These are phyloP conservation scores for Astrephomene gubernaculifera DNA, from an alignment of 139 green algal genomes.

Conservation along the genomic window DNA sequence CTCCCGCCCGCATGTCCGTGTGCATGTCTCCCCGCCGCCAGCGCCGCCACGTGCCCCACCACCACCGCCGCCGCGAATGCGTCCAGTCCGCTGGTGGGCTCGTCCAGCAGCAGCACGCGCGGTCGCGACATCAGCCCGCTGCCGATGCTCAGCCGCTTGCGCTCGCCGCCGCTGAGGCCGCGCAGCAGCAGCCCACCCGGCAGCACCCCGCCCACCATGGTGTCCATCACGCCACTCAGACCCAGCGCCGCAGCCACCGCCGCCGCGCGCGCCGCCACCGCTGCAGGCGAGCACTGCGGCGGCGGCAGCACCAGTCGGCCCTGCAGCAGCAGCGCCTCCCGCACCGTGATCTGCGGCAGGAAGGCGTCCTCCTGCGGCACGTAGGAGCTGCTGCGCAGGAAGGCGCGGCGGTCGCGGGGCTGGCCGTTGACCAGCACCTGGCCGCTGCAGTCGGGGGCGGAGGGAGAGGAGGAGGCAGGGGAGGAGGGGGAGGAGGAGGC, in stretches of 20 bases:
- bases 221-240: slow-evolving; percentile 30
- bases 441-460: not conserved
- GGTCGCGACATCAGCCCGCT: slow-evolving; percentile 31
- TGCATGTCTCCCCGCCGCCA: slow-evolving; percentile 44
- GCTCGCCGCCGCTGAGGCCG: slow-evolving; percentile 70
- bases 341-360: slow-evolving; percentile 66
- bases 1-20: not conserved
- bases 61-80: slow-evolving; percentile 74
- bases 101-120: slow-evolving; percentile 85
- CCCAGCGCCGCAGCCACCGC: slow-evolving; percentile 49
- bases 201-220: slow-evolving; percentile 65
- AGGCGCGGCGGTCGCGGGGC: not conserved
- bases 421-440: slow-evolving; percentile 52
- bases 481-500: not conserved
- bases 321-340: slow-evolving; percentile 38
- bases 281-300: not conserved
- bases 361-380: slow-evolving; percentile 72
- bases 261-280: not conserved
- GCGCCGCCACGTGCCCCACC: slow-evolving; percentile 48
- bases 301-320: slow-evolving; percentile 49
- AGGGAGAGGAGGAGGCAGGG: too few relatives aligned
- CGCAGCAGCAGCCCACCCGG: slow-evolving; percentile 67
- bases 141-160: slow-evolving; percentile 65
- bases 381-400: slow-evolving; percentile 50
- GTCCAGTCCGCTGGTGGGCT: slow-evolving; percentile 81